Evolutionary conservation across 305 asterid species (phyloP).

Genomic region (Lippia alba): DNA sequence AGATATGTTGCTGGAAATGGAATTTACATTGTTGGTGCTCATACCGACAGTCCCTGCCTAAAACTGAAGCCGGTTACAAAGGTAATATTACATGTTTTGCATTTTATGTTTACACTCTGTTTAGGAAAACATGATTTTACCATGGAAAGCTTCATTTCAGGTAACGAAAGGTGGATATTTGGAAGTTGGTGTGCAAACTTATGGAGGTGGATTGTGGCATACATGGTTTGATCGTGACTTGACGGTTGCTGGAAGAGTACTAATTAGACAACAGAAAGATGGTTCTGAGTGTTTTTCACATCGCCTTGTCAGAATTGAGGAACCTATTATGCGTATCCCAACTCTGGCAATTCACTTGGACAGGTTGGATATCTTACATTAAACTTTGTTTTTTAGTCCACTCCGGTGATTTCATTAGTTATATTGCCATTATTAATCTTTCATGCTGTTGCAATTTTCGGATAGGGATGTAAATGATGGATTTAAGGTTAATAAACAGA

Average conservation of each 20-base stretch:
- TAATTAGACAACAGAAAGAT: constrained; percentile 63
- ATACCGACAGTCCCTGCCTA: constrained; percentile 93
- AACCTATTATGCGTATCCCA: constrained; percentile 95
- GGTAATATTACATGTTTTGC: constrained; percentile 45
- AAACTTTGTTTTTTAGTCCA: too few species aligned
- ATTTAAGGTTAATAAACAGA: constrained; percentile 84
- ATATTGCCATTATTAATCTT: constrained; percentile 27
- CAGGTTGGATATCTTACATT: constrained; percentile 47
- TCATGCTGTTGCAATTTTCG: constrained; percentile 26
- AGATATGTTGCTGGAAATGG: constrained; percentile 92
- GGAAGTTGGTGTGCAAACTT: constrained; percentile 94
- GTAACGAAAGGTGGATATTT: constrained; percentile 86
- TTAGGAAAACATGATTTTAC: background rate
- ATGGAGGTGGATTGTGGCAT: constrained; percentile 98
- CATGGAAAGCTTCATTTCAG: constrained; percentile 44
- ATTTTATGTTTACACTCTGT: constrained; percentile 16
- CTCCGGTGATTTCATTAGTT: background rate
- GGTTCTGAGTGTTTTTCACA: constrained; percentile 70
- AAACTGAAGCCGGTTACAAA: constrained; percentile 83
- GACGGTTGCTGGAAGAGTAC: constrained; percentile 85
- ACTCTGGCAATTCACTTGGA: constrained; percentile 96
- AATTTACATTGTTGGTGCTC: constrained; percentile 87
- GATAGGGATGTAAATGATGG: constrained; percentile 84
- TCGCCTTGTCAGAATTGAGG: constrained; percentile 72
- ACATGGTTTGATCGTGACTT: constrained; percentile 98